Percentiles rank a stretch among this genome's conserved stretches.
Evolutionary conservation across 305 asterid genomes (phyloP).

Genomic region (Rubia balearica): DNA sequence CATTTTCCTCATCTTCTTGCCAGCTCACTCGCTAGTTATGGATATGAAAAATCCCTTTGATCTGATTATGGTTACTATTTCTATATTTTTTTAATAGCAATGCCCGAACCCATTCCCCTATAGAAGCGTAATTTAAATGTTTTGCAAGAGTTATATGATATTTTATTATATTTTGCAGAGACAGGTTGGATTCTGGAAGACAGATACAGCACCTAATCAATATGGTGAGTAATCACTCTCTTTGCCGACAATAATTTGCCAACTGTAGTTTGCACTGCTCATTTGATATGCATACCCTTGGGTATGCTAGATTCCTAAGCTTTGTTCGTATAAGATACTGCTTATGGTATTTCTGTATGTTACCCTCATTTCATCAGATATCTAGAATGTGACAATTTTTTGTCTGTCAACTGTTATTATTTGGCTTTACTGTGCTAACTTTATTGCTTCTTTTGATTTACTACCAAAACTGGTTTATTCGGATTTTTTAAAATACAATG

Average conservation of each 20-base stretch:
- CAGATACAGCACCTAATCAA: conserved; percentile 14
- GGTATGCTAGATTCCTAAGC: background rate
- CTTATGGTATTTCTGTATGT: background rate
- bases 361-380: background rate
- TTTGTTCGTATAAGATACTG: background rate
- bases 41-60: background rate
- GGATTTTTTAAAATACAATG: background rate
- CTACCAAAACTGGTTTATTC: background rate
- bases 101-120: background rate
- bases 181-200: conserved; percentile 26
- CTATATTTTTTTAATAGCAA: background rate
- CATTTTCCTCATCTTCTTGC: background rate
- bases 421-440: background rate
- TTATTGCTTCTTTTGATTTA: conserved; percentile 3
- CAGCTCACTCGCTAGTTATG: background rate
- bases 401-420: background rate
- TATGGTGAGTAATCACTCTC: conserved; percentile 24
- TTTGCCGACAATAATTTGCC: background rate
- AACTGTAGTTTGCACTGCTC: background rate
- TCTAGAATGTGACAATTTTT: background rate
- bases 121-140: background rate
- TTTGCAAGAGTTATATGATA: background rate
- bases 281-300: background rate
- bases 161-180: conserved; percentile 21
- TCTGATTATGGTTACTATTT: background rate